phyloP scores from a whole-genome alignment of 2,329 filamentous ascomycete genomes.

The Furcasterigmium sp. region DNA sequence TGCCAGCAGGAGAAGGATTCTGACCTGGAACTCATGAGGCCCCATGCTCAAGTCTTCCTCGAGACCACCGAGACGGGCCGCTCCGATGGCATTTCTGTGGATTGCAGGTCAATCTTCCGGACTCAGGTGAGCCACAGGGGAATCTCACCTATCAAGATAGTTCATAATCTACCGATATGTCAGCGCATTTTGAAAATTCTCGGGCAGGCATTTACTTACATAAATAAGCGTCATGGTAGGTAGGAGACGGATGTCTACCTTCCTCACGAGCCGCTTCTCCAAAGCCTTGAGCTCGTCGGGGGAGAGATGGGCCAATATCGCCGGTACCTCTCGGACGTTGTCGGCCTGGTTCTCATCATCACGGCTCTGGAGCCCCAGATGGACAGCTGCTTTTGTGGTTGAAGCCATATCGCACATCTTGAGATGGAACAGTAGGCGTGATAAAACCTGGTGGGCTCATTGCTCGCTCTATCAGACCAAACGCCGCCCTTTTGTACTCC shows the following conservation, averaged over 20 bases:
- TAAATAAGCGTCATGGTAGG: constrained; percentile 67
- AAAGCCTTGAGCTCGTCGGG: constrained; percentile 21
- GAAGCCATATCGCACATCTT: too few species aligned
- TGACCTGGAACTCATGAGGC: constrained; percentile 28
- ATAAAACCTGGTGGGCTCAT: too few species aligned
- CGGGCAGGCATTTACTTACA: too few species aligned
- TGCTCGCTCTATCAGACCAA: too few species aligned
- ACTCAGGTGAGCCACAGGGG: too few species aligned
- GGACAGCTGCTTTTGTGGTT: too few species aligned
- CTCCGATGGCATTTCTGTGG: constrained; percentile 33
- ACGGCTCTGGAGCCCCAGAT: too few species aligned
- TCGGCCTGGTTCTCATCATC: too few species aligned
- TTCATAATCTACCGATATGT: constrained; percentile 47
- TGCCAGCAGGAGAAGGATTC: not conserved
- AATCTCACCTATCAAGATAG: constrained; percentile 45
- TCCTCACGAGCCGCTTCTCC: constrained; percentile 54
- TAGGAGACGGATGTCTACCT: constrained; percentile 60
- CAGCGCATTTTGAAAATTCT: not conserved
- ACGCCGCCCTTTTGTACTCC: too few species aligned
- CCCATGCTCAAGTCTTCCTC: constrained; percentile 26
- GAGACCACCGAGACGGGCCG: constrained; percentile 44
- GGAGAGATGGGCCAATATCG: constrained; percentile 4
- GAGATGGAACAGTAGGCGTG: too few species aligned
- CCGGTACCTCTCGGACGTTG: too few species aligned
- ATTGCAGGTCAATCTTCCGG: too few species aligned